Evolutionary conservation across 2,329 filamentous ascomycete species (phyloP), one percentile per base, ranked within the genome.

Genomic region (Botryotinia globosa): DNA sequence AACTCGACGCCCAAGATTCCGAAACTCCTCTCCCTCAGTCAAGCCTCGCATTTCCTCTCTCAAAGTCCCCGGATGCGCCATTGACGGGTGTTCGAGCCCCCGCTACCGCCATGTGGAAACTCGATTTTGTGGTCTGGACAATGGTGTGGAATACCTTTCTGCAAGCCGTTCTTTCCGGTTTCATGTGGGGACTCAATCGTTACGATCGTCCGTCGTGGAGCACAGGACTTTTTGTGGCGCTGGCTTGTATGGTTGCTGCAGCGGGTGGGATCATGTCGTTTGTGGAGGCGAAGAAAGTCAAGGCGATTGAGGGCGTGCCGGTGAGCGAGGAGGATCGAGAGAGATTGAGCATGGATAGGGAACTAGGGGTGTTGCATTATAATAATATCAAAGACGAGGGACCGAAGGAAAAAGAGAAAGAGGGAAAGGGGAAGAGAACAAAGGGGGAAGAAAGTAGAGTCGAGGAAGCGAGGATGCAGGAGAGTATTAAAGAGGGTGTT

Each of bases 131-230:
- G 48, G 85, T 97, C 51, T 94, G 91, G 91, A 86, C 90, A 77
- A 94, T 94, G 82, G 86, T 94, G 4, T 86, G 85, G 83, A 97
- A 97, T 79, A 96, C 93, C 0, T 86, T 94, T 71, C 86, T 96
- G 62, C 94, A 97, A 81, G 86, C 86, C 56, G 86, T 89, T 29
- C 85, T 97, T 2, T 91, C 89, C 14, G 90, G 87, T 4, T 92
- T 94, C 82, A 97, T 97, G 94, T 97, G 92, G 92, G 90, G 88
- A 2, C 85, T 92, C 82, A 92, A 93, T 79, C 85, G 92, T 34
- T 90, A 90, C 78, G 83, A 91, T 34, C 85, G 94, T n/a, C 93
- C 94, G 0, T 87, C 88, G 34, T 97, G 93, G 93, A 87, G 90
- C 18, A 94, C 92, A 0, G 94, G 93, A 1, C 82, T 94, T 0